These are phyloP conservation scores for Penicillium robsamsonii DNA, from an alignment of 495 filamentous ascomycete species.

Conservation along the genomic window DNA sequence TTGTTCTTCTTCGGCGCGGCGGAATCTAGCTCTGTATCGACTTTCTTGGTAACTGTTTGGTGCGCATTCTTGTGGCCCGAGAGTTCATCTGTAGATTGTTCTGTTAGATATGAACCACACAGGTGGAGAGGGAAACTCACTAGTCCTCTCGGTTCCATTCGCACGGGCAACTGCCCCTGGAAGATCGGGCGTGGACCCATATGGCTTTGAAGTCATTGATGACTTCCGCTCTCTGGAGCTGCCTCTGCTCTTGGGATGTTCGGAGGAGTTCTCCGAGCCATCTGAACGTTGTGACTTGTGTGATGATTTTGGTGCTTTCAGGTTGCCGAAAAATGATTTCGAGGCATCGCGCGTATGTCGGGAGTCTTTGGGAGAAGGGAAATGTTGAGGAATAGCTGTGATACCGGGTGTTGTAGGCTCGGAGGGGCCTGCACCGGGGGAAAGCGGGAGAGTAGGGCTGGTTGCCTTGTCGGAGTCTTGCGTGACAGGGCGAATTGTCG, in stretches of 20 bases:
- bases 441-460: slow-evolving; percentile 35
- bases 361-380: slow-evolving; percentile 48
- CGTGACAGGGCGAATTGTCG: slow-evolving; percentile 47
- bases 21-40: slow-evolving; percentile 31
- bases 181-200: slow-evolving; percentile 47
- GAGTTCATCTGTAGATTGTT: slow-evolving; percentile 16
- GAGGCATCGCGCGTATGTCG: slow-evolving; percentile 55
- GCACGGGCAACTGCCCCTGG: slow-evolving; percentile 30
- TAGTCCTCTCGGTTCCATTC: slow-evolving; percentile 29
- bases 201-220: slow-evolving; percentile 32
- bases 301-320: slow-evolving; percentile 56
- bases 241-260: slow-evolving; percentile 44
- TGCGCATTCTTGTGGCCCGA: slow-evolving; percentile 27
- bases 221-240: slow-evolving; percentile 43
- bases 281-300: slow-evolving; percentile 43
- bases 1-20: slow-evolving; percentile 43
- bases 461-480: slow-evolving; percentile 38
- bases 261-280: slow-evolving; percentile 38
- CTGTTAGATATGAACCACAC: slow-evolving; percentile 12
- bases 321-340: slow-evolving; percentile 55
- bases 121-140: slow-evolving; percentile 20
- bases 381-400: slow-evolving; percentile 54
- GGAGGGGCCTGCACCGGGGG: slow-evolving; percentile 25
- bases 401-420: slow-evolving; percentile 46
- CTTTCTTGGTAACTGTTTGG: slow-evolving; percentile 27